Evolutionary conservation across 768 basidiomycete genomes (phyloP), one percentile per base, ranked within the genome.

Genomic region (Hemileccinum impolitum): DNA sequence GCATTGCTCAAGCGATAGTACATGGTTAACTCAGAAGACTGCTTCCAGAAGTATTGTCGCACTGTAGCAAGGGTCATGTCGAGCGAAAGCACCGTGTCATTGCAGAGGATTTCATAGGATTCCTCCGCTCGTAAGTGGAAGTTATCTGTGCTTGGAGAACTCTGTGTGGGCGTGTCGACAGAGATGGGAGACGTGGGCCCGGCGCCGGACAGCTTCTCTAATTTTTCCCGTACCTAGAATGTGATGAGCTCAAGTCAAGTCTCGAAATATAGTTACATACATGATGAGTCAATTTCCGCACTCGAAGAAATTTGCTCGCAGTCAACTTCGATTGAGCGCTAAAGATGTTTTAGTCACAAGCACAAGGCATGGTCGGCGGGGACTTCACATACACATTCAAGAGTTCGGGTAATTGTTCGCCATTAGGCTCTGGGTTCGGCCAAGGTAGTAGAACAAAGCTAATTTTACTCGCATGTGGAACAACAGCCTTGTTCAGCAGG

Each of bases 1-100:
- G 45, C 43, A 32, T 42, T 55, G 46, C 72, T 81, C 59, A 72
- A 69, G 52, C 90, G 79, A 64, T 93, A 93, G 64, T 87, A 74
- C 82, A 93, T 80, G 46, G 76, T 77, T 47, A 93, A 68, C 65
- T 92, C 90, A 6, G 74, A 73, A 15, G 78, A 70, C 56, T 87
- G 85, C 58, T 81, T 82, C 92, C 91, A 96, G 18, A 93, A 79
- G 58, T 82, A 96, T 65, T 94, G 92, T 52, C 91, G 83, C 50
- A 94, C 85, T 15, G 88, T 87, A 4, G 90, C 94, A 31, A 99
- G 76, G 6, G 90, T 94, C 84, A 95, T 93, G 55, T 85, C 82
- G 23, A 87, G 72, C 19, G 94, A 87, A 30, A 98, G 74, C 14
- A 89, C 72, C n/a, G 77, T 72, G 53, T 91, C 88, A 56, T 90